A percentile compares a stretch with the other conserved stretches of the same genome.
Evolutionary conservation across 768 basidiomycete genomes (phyloP).

Genomic region (Strobilomyces confusus): DNA sequence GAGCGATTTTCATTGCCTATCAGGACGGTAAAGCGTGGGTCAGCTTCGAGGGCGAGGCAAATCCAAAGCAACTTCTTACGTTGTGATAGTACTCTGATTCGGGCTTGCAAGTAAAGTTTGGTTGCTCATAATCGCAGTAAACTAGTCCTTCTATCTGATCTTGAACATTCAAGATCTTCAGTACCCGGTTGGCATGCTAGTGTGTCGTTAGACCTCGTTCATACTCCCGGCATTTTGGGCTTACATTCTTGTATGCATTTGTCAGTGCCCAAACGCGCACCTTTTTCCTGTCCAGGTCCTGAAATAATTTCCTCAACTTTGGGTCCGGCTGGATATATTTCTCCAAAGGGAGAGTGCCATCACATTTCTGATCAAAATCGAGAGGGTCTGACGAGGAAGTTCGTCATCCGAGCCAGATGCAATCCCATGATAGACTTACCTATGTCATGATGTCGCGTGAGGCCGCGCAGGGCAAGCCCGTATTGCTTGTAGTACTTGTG

Average conservation of each 20-base stretch:
- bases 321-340: constrained; percentile 69
- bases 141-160: constrained; percentile 73
- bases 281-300: constrained; percentile 76
- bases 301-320: constrained; percentile 56
- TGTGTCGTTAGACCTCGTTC: constrained; percentile 4
- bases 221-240: constrained; percentile 17
- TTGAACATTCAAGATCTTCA: constrained; percentile 65
- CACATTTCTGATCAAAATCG: constrained; percentile 82
- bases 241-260: constrained; percentile 74
- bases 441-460: constrained; percentile 71
- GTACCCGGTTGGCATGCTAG: constrained; percentile 79
- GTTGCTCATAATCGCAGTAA: constrained; percentile 70
- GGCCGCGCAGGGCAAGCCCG: constrained; percentile 77
- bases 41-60: not conserved
- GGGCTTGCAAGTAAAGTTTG: constrained; percentile 77
- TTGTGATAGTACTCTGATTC: constrained; percentile 66
- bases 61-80: constrained; percentile 33
- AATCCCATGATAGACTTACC: constrained; percentile 37
- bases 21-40: not conserved
- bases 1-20: constrained; percentile 65
- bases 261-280: constrained; percentile 82
- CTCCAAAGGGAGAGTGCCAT: constrained; percentile 79
- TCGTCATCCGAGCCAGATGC: not conserved
- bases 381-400: constrained; percentile 55
- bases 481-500: constrained; percentile 73